These are phyloP conservation scores for Gossypium australe DNA, from an alignment of 345 rosid species.

Conservation along the genomic window DNA sequence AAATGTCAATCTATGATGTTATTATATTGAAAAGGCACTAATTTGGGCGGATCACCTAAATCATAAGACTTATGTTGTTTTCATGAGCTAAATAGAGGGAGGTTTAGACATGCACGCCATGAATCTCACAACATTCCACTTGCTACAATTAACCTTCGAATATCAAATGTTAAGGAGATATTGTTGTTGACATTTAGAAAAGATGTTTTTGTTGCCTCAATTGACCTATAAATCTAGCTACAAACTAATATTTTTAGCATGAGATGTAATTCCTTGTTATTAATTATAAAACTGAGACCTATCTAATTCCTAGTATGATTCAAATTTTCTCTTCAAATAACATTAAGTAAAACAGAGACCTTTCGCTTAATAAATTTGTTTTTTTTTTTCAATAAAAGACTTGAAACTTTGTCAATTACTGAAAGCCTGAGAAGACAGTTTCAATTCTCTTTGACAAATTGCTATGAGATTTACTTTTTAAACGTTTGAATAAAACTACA, in stretches of 20 bases:
- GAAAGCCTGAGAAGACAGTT: no score
- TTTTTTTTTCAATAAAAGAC: no score
- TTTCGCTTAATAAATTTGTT: no score
- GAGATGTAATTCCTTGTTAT: no score
- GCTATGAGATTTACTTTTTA: no score
- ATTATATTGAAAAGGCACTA: conserved; percentile 16
- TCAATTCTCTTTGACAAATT: no score
- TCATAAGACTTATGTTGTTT: conserved; percentile 12
- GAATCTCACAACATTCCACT: conserved; percentile 31
- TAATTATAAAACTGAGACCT: no score
- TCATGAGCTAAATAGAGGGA: not conserved
- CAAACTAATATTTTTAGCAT: not conserved
- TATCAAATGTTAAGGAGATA: not conserved
- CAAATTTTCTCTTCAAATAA: no score
- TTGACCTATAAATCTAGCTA: not conserved
- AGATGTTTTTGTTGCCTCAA: not conserved
- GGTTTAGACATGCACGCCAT: conserved; percentile 13
- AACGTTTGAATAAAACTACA: no score
- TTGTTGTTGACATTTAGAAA: not conserved
- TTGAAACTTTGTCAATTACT: no score
- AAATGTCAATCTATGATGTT: not conserved
- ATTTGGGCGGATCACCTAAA: conserved; percentile 45
- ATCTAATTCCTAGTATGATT: no score
- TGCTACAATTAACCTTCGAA: not conserved
- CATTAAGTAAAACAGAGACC: no score